A percentile compares a stretch with the other conserved stretches of the same genome.
These are phyloP conservation scores for Penicillium subrubescens DNA, from an alignment of 495 filamentous ascomycete genomes.

Conservation along the genomic window DNA sequence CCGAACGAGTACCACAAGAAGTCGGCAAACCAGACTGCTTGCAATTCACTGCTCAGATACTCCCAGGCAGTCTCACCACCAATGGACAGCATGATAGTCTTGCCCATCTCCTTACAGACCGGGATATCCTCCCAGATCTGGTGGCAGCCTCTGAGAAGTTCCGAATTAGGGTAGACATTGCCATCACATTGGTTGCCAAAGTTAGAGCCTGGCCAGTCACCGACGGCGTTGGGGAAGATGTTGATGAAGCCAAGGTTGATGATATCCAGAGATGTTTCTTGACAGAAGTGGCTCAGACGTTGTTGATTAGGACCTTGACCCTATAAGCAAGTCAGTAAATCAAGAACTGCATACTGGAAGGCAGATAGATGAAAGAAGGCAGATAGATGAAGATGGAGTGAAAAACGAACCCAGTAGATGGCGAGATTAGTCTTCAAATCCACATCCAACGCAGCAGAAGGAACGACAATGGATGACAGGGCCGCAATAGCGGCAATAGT, in stretches of 20 bases:
- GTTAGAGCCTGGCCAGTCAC: constrained; percentile 60
- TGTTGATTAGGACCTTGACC: constrained; percentile 50
- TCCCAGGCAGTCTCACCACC: constrained; percentile 56
- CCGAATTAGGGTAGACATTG: constrained; percentile 42
- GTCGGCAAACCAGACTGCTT: constrained; percentile 55
- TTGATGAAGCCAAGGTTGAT: constrained; percentile 70
- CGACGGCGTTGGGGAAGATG: constrained; percentile 57
- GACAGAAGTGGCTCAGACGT: constrained; percentile 59
- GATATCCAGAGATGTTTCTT: constrained; percentile 61
- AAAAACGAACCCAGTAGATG: constrained; percentile 60
- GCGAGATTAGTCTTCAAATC: constrained; percentile 58
- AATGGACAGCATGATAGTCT: constrained; percentile 67
- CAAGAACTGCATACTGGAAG: background rate
- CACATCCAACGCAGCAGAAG: constrained; percentile 51
- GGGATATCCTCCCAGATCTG: constrained; percentile 63
- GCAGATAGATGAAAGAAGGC: background rate
- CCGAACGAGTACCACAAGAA: constrained; percentile 68
- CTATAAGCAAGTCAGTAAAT: constrained; percentile 33
- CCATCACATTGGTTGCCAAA: constrained; percentile 67
- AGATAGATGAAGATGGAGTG: background rate
- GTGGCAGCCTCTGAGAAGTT: constrained; percentile 49
- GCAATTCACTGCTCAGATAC: constrained; percentile 31
- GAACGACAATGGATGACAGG: constrained; percentile 31
- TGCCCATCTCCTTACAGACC: constrained; percentile 63
- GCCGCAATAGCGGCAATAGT: constrained; percentile 31